Evolutionary conservation across 139 green algal species (phyloP).

Genomic region (Micractinium sp.): DNA sequence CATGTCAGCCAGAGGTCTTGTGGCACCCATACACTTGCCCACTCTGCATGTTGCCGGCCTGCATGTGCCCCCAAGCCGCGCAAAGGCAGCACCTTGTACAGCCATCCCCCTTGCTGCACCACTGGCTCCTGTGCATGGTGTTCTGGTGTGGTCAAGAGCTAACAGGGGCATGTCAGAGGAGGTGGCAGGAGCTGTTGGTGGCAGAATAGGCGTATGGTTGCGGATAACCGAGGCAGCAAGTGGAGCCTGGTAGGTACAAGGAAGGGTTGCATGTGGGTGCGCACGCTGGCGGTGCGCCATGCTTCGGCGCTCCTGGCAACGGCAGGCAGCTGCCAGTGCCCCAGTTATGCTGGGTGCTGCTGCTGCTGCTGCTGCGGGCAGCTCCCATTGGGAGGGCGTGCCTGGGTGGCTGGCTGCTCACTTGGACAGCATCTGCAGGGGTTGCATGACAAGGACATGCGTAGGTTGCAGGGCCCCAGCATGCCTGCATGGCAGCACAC

Average conservation of each 20-base stretch:
- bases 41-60: no score
- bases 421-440: slow-evolving; percentile 33
- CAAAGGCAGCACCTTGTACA: no score
- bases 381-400: no score
- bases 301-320: background rate
- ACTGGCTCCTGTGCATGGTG: background rate
- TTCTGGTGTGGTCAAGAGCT: background rate
- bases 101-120: no score
- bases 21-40: background rate
- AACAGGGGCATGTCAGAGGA: background rate
- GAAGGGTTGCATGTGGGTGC: background rate
- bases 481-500: background rate
- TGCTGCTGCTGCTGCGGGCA: background rate
- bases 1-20: background rate
- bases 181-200: background rate
- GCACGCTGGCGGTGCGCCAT: background rate
- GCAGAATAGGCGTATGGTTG: background rate
- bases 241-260: background rate
- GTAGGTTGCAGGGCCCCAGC: background rate
- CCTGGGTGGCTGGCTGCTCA: background rate
- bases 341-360: background rate
- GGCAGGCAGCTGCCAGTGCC: background rate
- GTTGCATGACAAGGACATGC: background rate
- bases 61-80: no score
- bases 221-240: background rate